Evolutionary conservation across 1,139 yeast genomes (phyloP).

Genomic region (Taiozyma sp.): DNA sequence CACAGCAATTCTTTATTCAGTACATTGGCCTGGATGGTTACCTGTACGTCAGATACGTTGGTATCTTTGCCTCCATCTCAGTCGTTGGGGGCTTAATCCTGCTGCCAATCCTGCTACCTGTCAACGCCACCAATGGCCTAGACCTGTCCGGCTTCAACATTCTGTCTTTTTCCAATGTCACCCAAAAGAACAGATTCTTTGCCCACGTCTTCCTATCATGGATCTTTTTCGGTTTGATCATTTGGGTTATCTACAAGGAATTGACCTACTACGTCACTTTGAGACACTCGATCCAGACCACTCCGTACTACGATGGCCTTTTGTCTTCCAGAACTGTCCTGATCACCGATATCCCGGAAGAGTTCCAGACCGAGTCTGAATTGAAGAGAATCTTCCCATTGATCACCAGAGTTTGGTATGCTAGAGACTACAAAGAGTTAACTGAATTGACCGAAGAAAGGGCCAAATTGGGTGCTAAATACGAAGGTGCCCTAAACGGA

Average conservation of each 20-base stretch:
- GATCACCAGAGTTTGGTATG: conserved; percentile 55
- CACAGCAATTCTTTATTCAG: conserved; percentile 66
- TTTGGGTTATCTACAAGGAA: conserved; percentile 66
- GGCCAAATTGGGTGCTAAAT: conserved; percentile 43
- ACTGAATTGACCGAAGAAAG: conserved; percentile 51
- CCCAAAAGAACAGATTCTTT: conserved; percentile 51
- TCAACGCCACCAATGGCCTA: conserved; percentile 78
- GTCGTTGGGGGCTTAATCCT: conserved; percentile 57
- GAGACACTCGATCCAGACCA: conserved; percentile 62
- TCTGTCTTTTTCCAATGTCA: conserved; percentile 59
- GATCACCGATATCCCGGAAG: conserved; percentile 54
- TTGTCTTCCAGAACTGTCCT: conserved; percentile 63
- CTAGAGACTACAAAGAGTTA: conserved; percentile 51
- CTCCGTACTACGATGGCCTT: conserved; percentile 65
- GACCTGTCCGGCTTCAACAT: conserved; percentile 51
- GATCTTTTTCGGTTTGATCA: conserved; percentile 53
- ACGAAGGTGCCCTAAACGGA: conserved; percentile 54
- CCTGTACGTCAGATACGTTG: conserved; percentile 72
- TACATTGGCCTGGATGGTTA: conserved; percentile 88
- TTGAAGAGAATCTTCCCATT: conserved; percentile 56
- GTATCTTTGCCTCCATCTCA: conserved; percentile 54
- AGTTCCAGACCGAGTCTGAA: conserved; percentile 42
- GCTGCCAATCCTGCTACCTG: conserved; percentile 80
- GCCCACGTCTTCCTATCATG: conserved; percentile 73
- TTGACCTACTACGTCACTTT: conserved; percentile 59